Evolutionary conservation across 2,329 filamentous ascomycete genomes (phyloP).

Genomic region (Aspergillus thermomutatus): DNA sequence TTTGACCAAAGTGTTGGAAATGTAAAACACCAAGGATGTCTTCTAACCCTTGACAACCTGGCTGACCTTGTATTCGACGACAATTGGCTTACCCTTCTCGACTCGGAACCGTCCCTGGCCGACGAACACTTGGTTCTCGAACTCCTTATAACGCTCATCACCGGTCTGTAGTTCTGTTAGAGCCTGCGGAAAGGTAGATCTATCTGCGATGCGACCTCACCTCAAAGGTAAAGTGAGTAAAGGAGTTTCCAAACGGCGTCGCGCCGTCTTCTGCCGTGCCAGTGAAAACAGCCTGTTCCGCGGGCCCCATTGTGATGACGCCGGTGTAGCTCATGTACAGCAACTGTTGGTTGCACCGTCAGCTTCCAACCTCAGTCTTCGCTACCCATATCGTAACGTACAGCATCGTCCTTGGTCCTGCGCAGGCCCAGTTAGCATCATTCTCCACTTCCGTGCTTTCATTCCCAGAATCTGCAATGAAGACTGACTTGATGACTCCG

Average conservation of each 20-base stretch:
- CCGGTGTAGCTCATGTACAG: constrained; percentile 43
- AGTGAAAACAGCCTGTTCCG: constrained; percentile 30
- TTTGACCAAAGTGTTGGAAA: neutral
- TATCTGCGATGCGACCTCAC: constrained; percentile 14
- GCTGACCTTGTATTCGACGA: constrained; percentile 44
- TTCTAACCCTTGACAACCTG: constrained; percentile 28
- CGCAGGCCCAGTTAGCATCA: neutral
- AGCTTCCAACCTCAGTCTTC: neutral
- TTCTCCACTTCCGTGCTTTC: neutral
- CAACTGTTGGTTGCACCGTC: constrained; percentile 17
- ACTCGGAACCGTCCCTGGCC: constrained; percentile 40
- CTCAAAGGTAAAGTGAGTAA: constrained; percentile 38
- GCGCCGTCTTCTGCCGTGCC: constrained; percentile 29
- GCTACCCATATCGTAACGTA: constrained; percentile 13
- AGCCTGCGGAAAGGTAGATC: neutral
- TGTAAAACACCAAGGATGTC: neutral
- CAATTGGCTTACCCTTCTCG: constrained; percentile 32
- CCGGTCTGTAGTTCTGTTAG: constrained; percentile 31
- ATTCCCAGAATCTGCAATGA: neutral
- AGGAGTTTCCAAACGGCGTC: constrained; percentile 40
- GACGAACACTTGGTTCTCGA: constrained; percentile 41
- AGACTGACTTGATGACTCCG: constrained; percentile 37
- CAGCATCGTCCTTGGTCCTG: constrained; percentile 33
- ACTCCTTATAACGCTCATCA: constrained; percentile 39
- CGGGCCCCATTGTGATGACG: constrained; percentile 33